A percentile compares a stretch with the other conserved stretches of the same genome.
phyloP scores from a whole-genome alignment of 2,329 filamentous ascomycete species.

The Alternaria triticina region DNA sequence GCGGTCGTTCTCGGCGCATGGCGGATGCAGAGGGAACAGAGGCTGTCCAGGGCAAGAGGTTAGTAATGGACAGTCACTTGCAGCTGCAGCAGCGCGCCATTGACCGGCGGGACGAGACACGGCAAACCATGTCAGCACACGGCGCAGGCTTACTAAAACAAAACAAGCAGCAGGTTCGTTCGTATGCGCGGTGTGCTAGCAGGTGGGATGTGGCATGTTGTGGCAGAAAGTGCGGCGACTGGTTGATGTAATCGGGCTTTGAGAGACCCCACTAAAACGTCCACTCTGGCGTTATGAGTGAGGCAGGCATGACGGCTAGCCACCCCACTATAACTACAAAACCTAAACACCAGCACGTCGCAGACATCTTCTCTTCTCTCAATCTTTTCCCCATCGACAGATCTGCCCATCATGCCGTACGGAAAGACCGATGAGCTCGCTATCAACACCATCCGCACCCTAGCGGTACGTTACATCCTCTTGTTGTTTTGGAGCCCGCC shows the following conservation, averaged over 20 bases:
- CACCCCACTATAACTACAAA: slow-evolving; percentile 28
- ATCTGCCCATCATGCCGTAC: slow-evolving; percentile 76
- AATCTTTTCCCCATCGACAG: slow-evolving; percentile 18
- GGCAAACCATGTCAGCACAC: slow-evolving; percentile 1
- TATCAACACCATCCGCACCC: slow-evolving; percentile 96
- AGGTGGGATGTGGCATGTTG: slow-evolving; percentile 1
- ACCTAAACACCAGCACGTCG: slow-evolving; percentile 15
- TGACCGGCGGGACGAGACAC: neutral
- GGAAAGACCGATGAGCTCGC: slow-evolving; percentile 85
- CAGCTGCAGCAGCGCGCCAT: neutral
- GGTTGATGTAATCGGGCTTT: slow-evolving; percentile 22
- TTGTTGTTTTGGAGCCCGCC: slow-evolving; percentile 10
- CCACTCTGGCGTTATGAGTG: slow-evolving; percentile 11
- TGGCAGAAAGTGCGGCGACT: slow-evolving; percentile 11
- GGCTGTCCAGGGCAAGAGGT: slow-evolving; percentile 8
- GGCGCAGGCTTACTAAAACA: slow-evolving; percentile 7
- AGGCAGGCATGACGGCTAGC: slow-evolving; percentile 15
- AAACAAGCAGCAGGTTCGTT: neutral
- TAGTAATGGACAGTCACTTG: slow-evolving; percentile 16
- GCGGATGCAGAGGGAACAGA: slow-evolving; percentile 1
- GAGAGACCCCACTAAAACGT: slow-evolving; percentile 12
- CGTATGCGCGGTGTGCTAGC: neutral
- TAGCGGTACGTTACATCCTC: slow-evolving; percentile 75
- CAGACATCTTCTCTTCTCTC: slow-evolving; percentile 21
- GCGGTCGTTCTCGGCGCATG: slow-evolving; percentile 14